A percentile compares a stretch with the other conserved stretches of the same genome.
These are phyloP conservation scores for Paecilomyces sp. DNA, from an alignment of 2,329 filamentous ascomycete species.

Conservation along the genomic window DNA sequence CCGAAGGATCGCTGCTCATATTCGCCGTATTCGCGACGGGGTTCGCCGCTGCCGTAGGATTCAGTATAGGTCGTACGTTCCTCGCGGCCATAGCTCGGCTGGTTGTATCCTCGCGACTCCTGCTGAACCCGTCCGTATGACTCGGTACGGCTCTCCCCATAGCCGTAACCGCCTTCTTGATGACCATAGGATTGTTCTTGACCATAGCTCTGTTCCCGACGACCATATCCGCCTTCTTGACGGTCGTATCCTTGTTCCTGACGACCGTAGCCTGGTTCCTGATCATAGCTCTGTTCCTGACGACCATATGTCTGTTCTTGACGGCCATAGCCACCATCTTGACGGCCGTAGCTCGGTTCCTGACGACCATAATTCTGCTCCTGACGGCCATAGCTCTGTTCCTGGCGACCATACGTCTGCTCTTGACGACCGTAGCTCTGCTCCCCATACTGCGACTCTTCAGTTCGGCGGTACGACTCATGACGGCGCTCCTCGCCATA, in stretches of 20 bases:
- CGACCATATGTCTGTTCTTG: no score
- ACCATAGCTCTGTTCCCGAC: no score
- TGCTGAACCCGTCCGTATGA: constrained; percentile 9
- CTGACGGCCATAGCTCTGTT: no score
- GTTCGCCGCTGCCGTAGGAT: background rate
- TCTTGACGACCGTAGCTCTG: background rate
- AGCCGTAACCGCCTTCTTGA: no score
- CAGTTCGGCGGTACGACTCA: background rate
- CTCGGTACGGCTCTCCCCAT: background rate
- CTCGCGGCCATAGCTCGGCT: constrained; percentile 1
- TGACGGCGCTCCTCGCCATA: constrained; percentile 7
- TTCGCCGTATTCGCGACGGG: background rate
- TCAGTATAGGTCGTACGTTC: background rate
- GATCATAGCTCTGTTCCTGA: no score
- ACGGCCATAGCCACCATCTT: no score
- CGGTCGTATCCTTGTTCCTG: background rate
- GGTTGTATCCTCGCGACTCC: background rate
- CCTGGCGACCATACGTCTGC: no score
- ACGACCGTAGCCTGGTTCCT: no score
- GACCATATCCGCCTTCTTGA: no score
- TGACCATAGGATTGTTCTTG: no score
- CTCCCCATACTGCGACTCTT: background rate
- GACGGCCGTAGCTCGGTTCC: no score
- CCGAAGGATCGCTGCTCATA: background rate
- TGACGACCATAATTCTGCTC: background rate